Conservation (phyloP, 2,329 filamentous ascomycete species). For the Alternaria atra region DNA sequence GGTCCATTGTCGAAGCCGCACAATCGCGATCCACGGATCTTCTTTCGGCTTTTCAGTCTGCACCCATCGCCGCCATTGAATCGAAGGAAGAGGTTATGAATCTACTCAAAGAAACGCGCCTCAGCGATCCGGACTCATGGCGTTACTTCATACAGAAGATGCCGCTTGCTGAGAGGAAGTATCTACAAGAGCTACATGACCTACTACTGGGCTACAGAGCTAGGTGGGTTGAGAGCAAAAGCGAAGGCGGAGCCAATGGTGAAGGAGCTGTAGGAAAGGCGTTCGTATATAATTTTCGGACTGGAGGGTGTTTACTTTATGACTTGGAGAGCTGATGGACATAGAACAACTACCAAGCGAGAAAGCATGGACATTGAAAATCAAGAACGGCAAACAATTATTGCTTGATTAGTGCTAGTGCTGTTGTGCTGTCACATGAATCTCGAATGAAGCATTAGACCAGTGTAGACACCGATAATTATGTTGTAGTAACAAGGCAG, state of each 20-base stretch:
- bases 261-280: constrained; percentile 69
- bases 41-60: constrained; percentile 75
- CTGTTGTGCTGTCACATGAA: too few species aligned
- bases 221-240: constrained; percentile 60
- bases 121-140: constrained; percentile 87
- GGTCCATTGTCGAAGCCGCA: constrained; percentile 84
- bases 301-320: constrained; percentile 84
- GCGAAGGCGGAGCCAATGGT: constrained; percentile 35
- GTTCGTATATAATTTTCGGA: constrained; percentile 92
- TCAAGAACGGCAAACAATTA: too few species aligned
- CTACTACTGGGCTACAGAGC: constrained; percentile 71
- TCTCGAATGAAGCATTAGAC: too few species aligned
- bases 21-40: constrained; percentile 66
- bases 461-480: too few species aligned
- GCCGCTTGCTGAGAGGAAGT: constrained; percentile 79
- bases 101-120: constrained; percentile 73
- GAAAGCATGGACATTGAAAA: too few species aligned
- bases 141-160: constrained; percentile 80
- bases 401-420: too few species aligned
- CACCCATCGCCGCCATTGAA: constrained; percentile 87
- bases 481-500: too few species aligned
- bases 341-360: too few species aligned
- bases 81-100: constrained; percentile 85
- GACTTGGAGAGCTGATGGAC: constrained; percentile 65
- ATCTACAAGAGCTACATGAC: constrained; percentile 83